phyloP scores from a whole-genome alignment of 176 grass and related monocot species.

The Carex cristatella region DNA sequence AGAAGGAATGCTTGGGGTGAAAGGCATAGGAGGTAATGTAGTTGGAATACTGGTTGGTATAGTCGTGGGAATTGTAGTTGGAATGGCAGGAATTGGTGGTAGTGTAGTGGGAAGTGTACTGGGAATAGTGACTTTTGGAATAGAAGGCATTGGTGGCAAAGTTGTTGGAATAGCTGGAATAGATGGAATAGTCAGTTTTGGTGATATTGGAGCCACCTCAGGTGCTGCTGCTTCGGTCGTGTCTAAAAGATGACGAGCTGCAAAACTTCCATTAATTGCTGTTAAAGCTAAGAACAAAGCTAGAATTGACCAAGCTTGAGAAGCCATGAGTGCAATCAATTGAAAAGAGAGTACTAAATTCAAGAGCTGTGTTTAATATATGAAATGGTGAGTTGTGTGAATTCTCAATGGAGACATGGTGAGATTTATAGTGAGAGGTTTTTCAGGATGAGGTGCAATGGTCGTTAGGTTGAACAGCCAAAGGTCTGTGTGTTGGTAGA shows the following conservation, averaged over 20 bases:
- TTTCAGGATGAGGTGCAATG: neutral
- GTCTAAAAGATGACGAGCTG: constrained; percentile 48
- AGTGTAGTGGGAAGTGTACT: neutral
- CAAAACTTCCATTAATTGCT: constrained; percentile 39
- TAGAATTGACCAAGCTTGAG: constrained; percentile 26
- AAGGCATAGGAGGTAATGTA: neutral
- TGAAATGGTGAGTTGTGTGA: neutral
- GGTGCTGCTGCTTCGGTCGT: constrained; percentile 32
- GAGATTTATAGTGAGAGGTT: neutral
- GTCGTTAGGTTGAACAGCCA: neutral
- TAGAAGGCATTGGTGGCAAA: constrained; percentile 26
- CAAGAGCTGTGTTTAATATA: neutral
- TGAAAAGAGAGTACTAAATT: neutral
- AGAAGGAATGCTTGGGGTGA: neutral
- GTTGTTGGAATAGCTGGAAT: constrained; percentile 27
- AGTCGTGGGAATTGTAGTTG: neutral
- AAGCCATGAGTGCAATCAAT: constrained; percentile 35
- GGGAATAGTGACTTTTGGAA: constrained; percentile 34
- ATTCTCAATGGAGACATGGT: neutral
- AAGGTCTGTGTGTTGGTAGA: neutral
- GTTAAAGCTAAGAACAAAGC: constrained; percentile 37
- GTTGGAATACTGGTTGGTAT: neutral
- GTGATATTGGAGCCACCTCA: constrained; percentile 14
- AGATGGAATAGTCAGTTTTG: constrained; percentile 17
- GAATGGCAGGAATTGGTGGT: neutral